These are phyloP conservation scores for Biscogniauxia mediterranea DNA, from an alignment of 2,329 filamentous ascomycete genomes.

Conservation along the genomic window DNA sequence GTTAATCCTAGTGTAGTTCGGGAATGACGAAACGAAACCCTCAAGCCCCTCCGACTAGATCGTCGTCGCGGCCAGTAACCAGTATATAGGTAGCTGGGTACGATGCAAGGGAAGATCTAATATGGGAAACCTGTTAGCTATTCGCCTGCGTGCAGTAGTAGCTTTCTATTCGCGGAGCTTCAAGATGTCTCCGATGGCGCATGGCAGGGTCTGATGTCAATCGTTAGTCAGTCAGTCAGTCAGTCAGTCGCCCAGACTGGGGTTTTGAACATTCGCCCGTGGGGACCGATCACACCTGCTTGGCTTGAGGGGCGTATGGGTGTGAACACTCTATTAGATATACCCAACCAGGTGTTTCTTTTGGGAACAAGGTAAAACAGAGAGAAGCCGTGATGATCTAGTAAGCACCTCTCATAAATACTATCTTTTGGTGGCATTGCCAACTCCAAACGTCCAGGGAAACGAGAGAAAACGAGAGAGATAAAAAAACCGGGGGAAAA, in stretches of 20 bases:
- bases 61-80: slow-evolving; percentile 2
- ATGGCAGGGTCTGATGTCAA: background rate
- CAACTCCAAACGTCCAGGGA: background rate
- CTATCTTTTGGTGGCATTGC: background rate
- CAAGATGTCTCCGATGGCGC: background rate
- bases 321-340: too few relatives aligned
- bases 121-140: slow-evolving; percentile 1
- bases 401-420: background rate
- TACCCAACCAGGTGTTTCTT: background rate
- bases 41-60: slow-evolving; percentile 2
- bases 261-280: background rate
- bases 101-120: slow-evolving; percentile 1
- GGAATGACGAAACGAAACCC: background rate
- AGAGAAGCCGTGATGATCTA: background rate
- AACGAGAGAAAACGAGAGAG: background rate
- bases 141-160: background rate
- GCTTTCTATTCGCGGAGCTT: background rate
- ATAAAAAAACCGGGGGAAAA: too few relatives aligned
- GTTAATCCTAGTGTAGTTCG: slow-evolving; percentile 4
- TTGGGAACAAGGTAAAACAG: too few relatives aligned
- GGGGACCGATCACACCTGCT: background rate
- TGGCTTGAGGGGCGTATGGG: background rate
- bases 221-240: background rate
- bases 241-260: background rate
- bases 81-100: background rate